Evolutionary conservation across 2,329 filamentous ascomycete species (phyloP).

Genomic region (Daldinia eschscholtzii): DNA sequence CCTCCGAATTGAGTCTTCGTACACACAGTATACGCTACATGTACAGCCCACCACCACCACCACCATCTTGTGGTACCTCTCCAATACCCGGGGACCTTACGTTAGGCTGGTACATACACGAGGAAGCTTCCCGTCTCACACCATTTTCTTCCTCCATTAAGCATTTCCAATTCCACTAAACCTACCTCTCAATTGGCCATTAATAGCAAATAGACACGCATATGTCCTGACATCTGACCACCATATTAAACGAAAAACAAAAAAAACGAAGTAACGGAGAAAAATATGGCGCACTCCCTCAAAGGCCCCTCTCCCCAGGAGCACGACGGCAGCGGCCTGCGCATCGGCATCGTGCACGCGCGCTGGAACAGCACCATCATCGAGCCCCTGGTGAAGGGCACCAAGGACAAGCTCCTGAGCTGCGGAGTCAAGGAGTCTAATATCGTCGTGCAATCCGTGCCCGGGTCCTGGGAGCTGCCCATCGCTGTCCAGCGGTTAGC

Average conservation of each 20-base stretch:
- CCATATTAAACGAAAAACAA: conserved; percentile 4
- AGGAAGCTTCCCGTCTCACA: conserved; percentile 9
- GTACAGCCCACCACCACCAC: conserved; percentile 22
- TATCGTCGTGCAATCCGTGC: conserved; percentile 89
- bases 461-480: conserved; percentile 94
- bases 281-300: conserved; percentile 59
- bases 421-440: conserved; percentile 89
- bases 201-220: neutral
- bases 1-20: conserved; percentile 18
- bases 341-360: conserved; percentile 95
- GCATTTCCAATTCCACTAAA: conserved; percentile 6
- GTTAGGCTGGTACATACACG: conserved; percentile 6
- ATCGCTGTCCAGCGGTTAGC: conserved; percentile 85
- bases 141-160: conserved; percentile 4
- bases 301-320: conserved; percentile 70
- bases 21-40: conserved; percentile 13
- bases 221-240: conserved; percentile 20
- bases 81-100: neutral
- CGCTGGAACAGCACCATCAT: conserved; percentile 95
- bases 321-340: conserved; percentile 78
- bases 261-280: neutral
- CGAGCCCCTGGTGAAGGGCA: conserved; percentile 83
- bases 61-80: conserved; percentile 18
- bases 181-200: conserved; percentile 19
- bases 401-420: conserved; percentile 80